These are phyloP conservation scores for Colletotrichum sp. DNA, from an alignment of 2,329 filamentous ascomycete species.

Conservation along the genomic window DNA sequence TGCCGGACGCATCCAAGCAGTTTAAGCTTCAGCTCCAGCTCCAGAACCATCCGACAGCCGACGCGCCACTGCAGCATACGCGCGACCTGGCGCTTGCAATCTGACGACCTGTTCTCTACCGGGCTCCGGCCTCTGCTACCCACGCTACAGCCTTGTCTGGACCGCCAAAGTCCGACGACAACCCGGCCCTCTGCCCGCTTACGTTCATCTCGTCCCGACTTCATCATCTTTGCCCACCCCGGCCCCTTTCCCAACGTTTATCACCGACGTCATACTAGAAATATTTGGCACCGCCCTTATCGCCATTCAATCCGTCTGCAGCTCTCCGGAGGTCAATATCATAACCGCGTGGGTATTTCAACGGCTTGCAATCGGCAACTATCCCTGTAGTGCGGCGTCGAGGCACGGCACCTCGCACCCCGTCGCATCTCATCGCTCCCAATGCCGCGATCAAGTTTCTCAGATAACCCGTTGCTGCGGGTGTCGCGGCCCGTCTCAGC, in stretches of 20 bases:
- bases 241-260: neutral
- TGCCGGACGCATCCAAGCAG: neutral
- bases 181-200: neutral
- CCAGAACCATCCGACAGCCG: neutral
- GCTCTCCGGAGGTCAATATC: neutral
- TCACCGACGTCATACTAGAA: neutral
- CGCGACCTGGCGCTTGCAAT: constrained; percentile 7
- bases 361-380: neutral
- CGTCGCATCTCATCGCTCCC: neutral
- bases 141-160: neutral
- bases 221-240: neutral
- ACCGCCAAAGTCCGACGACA: neutral
- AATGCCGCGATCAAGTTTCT: constrained; percentile 55
- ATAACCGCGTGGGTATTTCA: neutral
- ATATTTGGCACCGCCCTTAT: neutral
- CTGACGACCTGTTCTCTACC: neutral
- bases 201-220: neutral
- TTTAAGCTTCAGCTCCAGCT: neutral
- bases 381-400: neutral
- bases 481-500: constrained; percentile 83
- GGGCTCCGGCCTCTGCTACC: neutral
- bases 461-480: constrained; percentile 65
- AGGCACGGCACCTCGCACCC: constrained; percentile 6
- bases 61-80: neutral
- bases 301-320: neutral